phyloP scores from a whole-genome alignment of 1,139 yeast species.

The Yamadazyma spencermartinsiae region DNA sequence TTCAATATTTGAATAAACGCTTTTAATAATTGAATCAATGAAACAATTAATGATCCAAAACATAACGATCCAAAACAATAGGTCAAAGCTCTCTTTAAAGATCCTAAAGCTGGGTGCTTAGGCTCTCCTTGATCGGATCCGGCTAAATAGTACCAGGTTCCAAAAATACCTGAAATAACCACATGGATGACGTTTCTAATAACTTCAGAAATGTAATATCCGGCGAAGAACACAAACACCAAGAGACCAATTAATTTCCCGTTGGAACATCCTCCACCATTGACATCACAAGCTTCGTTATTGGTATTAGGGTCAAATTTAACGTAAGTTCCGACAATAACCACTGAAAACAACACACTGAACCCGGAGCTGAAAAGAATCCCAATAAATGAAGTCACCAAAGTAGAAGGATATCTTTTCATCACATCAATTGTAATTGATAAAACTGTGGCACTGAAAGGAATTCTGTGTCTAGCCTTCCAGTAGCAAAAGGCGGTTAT shows the following conservation, averaged over 20 bases:
- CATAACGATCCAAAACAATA: conserved; percentile 90
- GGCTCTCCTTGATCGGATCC: conserved; percentile 82
- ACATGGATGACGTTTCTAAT: conserved; percentile 82
- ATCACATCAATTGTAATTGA: conserved; percentile 75
- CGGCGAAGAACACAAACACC: conserved; percentile 79
- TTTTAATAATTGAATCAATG: conserved; percentile 63
- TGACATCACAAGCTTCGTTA: conserved; percentile 40
- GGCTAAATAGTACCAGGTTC: conserved; percentile 87
- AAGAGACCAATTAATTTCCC: conserved; percentile 65
- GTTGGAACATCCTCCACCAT: conserved; percentile 68
- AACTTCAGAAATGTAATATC: conserved; percentile 83
- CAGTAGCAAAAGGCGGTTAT: conserved; percentile 74
- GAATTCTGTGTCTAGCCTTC: conserved; percentile 68
- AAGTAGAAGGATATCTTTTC: conserved; percentile 67
- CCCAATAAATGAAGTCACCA: conserved; percentile 65
- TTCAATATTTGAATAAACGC: conserved; percentile 50
- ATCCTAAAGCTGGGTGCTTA: conserved; percentile 74
- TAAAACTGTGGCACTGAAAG: conserved; percentile 72
- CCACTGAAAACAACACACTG: conserved; percentile 62
- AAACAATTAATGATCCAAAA: conserved; percentile 81
- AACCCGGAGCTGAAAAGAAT: conserved; percentile 64
- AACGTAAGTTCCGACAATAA: conserved; percentile 73
- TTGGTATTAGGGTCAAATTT: conserved; percentile 53
- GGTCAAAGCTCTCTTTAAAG: conserved; percentile 80
- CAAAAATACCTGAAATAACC: conserved; percentile 81